Base-by-base conservation (phyloP, 768 basidiomycete species). In the Hericium coralloides region DNA sequence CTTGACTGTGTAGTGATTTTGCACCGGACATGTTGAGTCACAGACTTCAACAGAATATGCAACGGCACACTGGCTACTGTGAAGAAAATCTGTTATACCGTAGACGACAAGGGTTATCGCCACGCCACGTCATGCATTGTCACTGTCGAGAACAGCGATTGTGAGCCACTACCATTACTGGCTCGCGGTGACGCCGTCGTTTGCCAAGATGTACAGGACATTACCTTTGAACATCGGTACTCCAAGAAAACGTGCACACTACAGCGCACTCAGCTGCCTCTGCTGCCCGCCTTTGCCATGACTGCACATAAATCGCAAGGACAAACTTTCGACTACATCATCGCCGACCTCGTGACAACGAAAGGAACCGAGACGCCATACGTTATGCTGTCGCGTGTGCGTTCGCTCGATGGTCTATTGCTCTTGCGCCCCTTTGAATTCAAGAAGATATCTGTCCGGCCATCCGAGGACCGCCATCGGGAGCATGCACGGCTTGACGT, bases 251-350 rank as follows among this genome's bases (percentile, higher is more conserved):
- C 23, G 4, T 67, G 62, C 12, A 53, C 38, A 0, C 61, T 73
- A 5, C 63, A 65, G 36, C 63, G 72, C 0, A 66, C 56, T 0
- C 76, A 78, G 57, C 31, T 77, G 0, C 73, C 75, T 0, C 45
- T 78, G 0, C 7, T 65, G 0, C 76, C 74, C 23, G 72, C 65
- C 0, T 76, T 74, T 60, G 69, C 73, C 0, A 68, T 75, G 57
- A 76, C 75, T 2, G 70, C 70, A 0, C 71, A 76, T 52, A 72
- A 72, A 58, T 61, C 73, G 0, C 74, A 78, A 64, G 74, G 75
- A 0, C 68, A 71, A 50, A 72, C 73, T 0, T 37, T 74, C 38
- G 10, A 52, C 0, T 58, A 59, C 6, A 69, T 63, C 0, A 65
- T 74, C 18, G 58, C 75, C 3, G 74, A 76, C 26, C 57, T 22